phyloP scores from a whole-genome alignment of 345 rosid species.

The Erysimum cheiranthoides region DNA sequence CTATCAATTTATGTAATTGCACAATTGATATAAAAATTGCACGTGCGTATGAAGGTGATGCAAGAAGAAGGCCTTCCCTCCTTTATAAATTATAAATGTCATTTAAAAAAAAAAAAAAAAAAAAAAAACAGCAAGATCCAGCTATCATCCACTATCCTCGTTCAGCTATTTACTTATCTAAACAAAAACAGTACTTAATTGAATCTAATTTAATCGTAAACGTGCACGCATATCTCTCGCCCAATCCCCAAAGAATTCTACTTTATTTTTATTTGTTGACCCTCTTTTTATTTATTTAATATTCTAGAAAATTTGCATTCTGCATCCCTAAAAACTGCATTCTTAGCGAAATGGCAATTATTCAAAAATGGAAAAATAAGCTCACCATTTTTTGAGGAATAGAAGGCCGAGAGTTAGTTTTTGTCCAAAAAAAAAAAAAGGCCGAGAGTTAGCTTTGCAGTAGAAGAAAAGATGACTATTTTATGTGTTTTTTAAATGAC shows the following conservation, averaged over 20 bases:
- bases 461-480: background rate
- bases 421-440: too few species aligned
- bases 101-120: background rate
- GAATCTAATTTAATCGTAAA: slow-evolving; percentile 33
- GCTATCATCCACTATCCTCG: slow-evolving; percentile 46
- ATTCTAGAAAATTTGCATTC: background rate
- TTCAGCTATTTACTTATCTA: slow-evolving; percentile 29
- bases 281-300: background rate
- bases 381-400: background rate
- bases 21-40: background rate
- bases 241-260: slow-evolving; percentile 38
- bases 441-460: slow-evolving; percentile 3
- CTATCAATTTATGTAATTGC: background rate
- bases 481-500: slow-evolving; percentile 10
- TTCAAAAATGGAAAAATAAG: background rate
- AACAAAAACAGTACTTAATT: background rate
- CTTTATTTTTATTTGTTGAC: slow-evolving; percentile 33
- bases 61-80: slow-evolving; percentile 16
- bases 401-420: slow-evolving; percentile 1
- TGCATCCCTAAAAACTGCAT: background rate
- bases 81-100: background rate
- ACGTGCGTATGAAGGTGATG: background rate
- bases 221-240: slow-evolving; percentile 53
- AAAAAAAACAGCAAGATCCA: slow-evolving; percentile 9
- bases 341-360: background rate